Evolutionary conservation across 306 rosid genomes (phyloP), one percentile per base, ranked within the genome.

Genomic region (Vigna radiata): DNA sequence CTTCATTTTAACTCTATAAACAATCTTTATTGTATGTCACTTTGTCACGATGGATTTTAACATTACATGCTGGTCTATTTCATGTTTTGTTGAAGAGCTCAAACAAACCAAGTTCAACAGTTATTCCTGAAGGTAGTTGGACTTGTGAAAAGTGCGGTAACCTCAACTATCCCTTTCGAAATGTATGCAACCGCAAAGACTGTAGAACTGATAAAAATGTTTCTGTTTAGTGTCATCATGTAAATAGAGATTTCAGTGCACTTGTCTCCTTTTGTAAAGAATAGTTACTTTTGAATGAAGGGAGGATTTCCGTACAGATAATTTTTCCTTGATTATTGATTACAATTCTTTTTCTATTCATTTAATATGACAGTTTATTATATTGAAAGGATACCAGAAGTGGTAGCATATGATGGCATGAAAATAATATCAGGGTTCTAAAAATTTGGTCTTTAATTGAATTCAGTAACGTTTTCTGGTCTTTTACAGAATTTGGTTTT

Each of bases 121-220:
- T 31, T 61, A 16, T 61, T 61, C 68, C 68, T 16, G 68, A 61
- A 16, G 68, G 68, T 61, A 61, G 68, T 16, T 61, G 68, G 68
- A 61, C 46, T 29, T 61, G 68, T 33, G 8, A 7, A 16, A 61
- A 16, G 7, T 61, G 68, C 14, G 46, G 68, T 16, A 61, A 61
- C 46, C 68, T 61, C 7, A 61, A 61, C 46, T 61, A 61, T 16
- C 46, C 46, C 46, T 61, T 61, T 16, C 12, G 68, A 61, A 61
- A 8, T 61, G 68, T 33, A 33, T 61, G 68, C 68, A 61, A 61
- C 68, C 68, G 68, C 23, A 61, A 16, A 61, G 46, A 61, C 23
- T 61, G 68, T 61, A 61, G 68, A 31, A 33, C 68, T 61, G 68
- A 33, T 2, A 61, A 31, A 61, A 31, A 44, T 8, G 68, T 31